These are phyloP conservation scores for Breynia disticha DNA, from an alignment of 441 rosid species.

Conservation along the genomic window DNA sequence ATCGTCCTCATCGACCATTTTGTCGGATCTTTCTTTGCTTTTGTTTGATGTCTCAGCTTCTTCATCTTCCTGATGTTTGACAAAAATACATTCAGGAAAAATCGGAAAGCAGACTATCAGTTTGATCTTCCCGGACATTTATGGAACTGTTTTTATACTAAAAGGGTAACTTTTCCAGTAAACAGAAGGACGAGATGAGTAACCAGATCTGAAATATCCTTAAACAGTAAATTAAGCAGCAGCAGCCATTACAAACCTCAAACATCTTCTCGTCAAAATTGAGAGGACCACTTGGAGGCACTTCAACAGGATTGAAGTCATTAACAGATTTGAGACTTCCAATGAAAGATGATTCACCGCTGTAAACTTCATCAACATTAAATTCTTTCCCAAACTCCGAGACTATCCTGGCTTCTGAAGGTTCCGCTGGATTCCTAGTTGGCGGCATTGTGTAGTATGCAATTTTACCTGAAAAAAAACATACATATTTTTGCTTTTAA, in stretches of 20 bases:
- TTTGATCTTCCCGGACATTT: too few relatives aligned
- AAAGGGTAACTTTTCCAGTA: too few relatives aligned
- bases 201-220: neutral
- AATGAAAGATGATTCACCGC: slow-evolving; percentile 68
- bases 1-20: slow-evolving; percentile 17
- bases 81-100: slow-evolving; percentile 1
- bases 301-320: slow-evolving; percentile 58
- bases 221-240: neutral
- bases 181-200: neutral
- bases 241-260: slow-evolving; percentile 42
- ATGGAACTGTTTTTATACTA: too few relatives aligned
- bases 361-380: slow-evolving; percentile 73
- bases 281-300: slow-evolving; percentile 61
- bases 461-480: slow-evolving; percentile 61
- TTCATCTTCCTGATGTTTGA: slow-evolving; percentile 29
- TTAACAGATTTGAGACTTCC: slow-evolving; percentile 73
- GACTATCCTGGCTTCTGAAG: slow-evolving; percentile 68
- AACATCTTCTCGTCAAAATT: slow-evolving; percentile 61
- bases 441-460: slow-evolving; percentile 90
- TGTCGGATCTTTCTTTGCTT: slow-evolving; percentile 20
- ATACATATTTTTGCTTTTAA: slow-evolving; percentile 7
- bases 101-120: neutral
- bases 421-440: slow-evolving; percentile 49
- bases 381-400: slow-evolving; percentile 72
- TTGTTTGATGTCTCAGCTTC: slow-evolving; percentile 18